Percentiles rank a stretch among this genome's conserved stretches.
Conservation (phyloP, 2,329 filamentous ascomycete genomes). For the Phialocephala subalpina region DNA sequence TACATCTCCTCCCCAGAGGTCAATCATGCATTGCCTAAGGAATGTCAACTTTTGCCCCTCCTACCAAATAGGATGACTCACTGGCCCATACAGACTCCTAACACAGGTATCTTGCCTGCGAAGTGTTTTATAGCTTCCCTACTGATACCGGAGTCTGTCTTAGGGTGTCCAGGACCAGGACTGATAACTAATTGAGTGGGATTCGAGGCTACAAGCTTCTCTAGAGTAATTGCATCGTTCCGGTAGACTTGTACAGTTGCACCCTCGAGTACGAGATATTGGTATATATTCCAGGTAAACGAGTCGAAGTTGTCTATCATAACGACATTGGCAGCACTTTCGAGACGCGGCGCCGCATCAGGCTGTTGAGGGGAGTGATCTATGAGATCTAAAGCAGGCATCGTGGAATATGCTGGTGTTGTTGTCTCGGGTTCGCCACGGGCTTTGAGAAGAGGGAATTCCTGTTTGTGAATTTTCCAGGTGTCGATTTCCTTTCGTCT, state of each 20-base stretch:
- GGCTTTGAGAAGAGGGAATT: no score
- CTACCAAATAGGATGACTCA: slow-evolving; percentile 54
- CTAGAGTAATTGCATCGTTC: slow-evolving; percentile 89
- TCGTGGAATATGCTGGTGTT: slow-evolving; percentile 35
- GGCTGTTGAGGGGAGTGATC: slow-evolving; percentile 92
- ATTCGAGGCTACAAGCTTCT: slow-evolving; percentile 82
- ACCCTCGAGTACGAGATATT: slow-evolving; percentile 96
- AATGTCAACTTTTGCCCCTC: slow-evolving; percentile 23
- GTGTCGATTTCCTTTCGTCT: no score
- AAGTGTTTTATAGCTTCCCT: slow-evolving; percentile 92
- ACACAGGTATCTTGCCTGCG: slow-evolving; percentile 90
- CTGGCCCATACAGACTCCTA: slow-evolving; percentile 99
- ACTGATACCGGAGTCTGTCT: slow-evolving; percentile 91
- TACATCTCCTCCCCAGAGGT: slow-evolving; percentile 90
- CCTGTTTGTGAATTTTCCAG: no score
- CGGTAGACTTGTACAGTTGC: slow-evolving; percentile 88
- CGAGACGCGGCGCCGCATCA: slow-evolving; percentile 73
- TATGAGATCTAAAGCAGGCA: slow-evolving; percentile 59
- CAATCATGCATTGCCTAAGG: slow-evolving; percentile 88
- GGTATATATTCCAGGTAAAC: slow-evolving; percentile 99
- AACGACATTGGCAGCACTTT: slow-evolving; percentile 87
- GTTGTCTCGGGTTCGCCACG: neutral
- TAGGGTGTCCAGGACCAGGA: slow-evolving; percentile 92
- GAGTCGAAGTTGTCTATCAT: slow-evolving; percentile 99
- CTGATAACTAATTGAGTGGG: slow-evolving; percentile 96